Percentiles rank a stretch among this genome's conserved stretches.
These are phyloP conservation scores for Aspergillus calidoustus DNA, from an alignment of 2,329 filamentous ascomycete species.

Conservation along the genomic window DNA sequence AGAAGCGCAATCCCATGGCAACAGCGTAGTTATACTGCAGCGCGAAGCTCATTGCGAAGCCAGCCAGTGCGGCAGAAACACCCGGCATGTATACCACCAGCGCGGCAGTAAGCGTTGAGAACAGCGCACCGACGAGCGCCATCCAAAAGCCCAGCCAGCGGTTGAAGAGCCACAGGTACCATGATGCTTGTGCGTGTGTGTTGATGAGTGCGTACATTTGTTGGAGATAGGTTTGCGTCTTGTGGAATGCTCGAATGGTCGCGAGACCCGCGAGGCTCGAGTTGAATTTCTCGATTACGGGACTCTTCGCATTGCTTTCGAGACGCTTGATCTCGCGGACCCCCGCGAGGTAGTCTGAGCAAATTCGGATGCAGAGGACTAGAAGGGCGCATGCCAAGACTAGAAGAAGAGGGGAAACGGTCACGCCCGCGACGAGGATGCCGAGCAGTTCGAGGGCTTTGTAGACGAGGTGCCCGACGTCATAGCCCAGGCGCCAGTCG, in stretches of 20 bases:
- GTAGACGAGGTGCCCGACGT: constrained; percentile 64
- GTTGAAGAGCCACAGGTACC: constrained; percentile 73
- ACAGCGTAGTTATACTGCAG: constrained; percentile 71
- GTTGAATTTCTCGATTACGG: constrained; percentile 78
- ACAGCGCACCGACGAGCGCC: constrained; percentile 72
- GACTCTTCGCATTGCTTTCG: constrained; percentile 75
- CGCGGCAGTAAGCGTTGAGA: constrained; percentile 67
- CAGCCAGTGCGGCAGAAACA: constrained; percentile 72
- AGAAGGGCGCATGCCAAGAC: constrained; percentile 64
- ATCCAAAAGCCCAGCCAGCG: constrained; percentile 78
- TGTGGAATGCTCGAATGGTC: constrained; percentile 77
- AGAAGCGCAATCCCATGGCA: constrained; percentile 70
- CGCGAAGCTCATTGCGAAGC: constrained; percentile 76
- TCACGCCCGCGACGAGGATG: constrained; percentile 66
- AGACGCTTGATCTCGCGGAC: constrained; percentile 66
- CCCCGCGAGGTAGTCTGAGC: constrained; percentile 65
- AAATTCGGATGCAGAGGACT: constrained; percentile 61
- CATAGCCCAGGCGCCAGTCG: constrained; percentile 67
- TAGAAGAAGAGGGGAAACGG: constrained; percentile 70
- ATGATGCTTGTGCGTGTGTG: constrained; percentile 66
- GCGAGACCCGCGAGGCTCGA: constrained; percentile 71
- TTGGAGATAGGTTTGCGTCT: constrained; percentile 67
- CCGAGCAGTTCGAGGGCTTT: constrained; percentile 66
- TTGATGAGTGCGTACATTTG: constrained; percentile 73
- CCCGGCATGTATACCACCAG: constrained; percentile 65